Percentiles rank a stretch among this genome's conserved stretches.
phyloP scores from a whole-genome alignment of 345 rosid species.

The Sisymbrium irio region DNA sequence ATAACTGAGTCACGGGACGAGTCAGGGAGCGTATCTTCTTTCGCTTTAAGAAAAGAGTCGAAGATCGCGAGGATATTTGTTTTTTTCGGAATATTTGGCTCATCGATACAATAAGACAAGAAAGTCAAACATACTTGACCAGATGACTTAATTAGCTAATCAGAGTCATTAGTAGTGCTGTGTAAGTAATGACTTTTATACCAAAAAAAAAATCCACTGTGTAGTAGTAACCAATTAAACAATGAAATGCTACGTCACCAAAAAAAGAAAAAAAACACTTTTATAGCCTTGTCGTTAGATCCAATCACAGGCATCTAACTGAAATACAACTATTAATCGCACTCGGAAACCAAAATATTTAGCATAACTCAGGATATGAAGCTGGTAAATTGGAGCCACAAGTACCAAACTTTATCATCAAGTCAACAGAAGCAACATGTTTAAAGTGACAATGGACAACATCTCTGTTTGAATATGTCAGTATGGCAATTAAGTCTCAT shows the following conservation, averaged over 20 bases:
- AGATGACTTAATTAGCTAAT: background rate
- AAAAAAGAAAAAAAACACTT: background rate
- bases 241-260: background rate
- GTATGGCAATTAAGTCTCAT: background rate
- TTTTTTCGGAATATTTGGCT: constrained; percentile 9
- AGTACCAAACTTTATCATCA: background rate
- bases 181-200: background rate
- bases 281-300: background rate
- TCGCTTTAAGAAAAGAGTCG: background rate
- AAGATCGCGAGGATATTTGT: constrained; percentile 17
- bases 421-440: background rate
- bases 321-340: background rate
- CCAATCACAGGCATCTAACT: background rate
- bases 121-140: constrained; percentile 27
- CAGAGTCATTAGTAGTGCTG: background rate
- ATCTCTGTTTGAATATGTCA: background rate
- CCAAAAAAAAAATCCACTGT: too few species aligned
- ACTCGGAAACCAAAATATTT: background rate
- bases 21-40: constrained; percentile 27
- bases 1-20: constrained; percentile 34
- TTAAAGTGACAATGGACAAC: background rate
- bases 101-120: constrained; percentile 13
- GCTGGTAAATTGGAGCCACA: background rate
- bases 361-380: background rate
- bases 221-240: background rate